Conservation (phyloP, 1,139 yeast genomes). For the Candida tunisiensis region DNA sequence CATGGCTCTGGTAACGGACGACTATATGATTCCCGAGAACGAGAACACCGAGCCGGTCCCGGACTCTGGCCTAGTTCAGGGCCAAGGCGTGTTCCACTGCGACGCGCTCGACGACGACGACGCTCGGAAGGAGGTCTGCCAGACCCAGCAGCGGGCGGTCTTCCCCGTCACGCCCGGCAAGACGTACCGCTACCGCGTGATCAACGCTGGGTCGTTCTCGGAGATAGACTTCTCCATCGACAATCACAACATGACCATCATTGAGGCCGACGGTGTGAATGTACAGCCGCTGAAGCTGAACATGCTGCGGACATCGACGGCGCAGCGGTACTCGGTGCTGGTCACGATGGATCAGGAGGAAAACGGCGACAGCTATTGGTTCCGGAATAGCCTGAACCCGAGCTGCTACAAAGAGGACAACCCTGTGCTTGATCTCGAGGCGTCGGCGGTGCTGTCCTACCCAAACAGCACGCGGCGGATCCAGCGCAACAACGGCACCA, state of each 20-base stretch:
- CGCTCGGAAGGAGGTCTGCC: conserved; percentile 5
- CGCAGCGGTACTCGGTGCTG: conserved; percentile 54
- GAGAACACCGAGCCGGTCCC: conserved; percentile 90
- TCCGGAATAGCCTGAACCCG: conserved; percentile 22
- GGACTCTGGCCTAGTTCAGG: conserved; percentile 22
- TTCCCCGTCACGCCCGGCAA: conserved; percentile 6
- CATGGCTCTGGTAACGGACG: too few species aligned
- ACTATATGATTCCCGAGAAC: conserved; percentile 51
- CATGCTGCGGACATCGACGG: conserved; percentile 46
- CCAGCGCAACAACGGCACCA: conserved; percentile 4
- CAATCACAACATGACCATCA: conserved; percentile 35
- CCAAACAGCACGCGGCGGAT: conserved; percentile 7
- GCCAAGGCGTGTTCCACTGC: conserved; percentile 10
- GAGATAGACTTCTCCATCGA: conserved; percentile 15
- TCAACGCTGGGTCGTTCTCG: conserved; percentile 16
- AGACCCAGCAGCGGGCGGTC: conserved; percentile 5
- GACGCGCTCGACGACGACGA: conserved; percentile 4
- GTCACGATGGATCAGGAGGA: conserved; percentile 8
- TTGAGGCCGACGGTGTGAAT: conserved; percentile 59
- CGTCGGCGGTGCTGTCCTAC: conserved; percentile 20
- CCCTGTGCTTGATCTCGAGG: conserved; percentile 20
- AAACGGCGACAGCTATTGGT: conserved; percentile 12
- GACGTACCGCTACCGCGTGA: conserved; percentile 12
- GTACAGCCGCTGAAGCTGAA: conserved; percentile 41
- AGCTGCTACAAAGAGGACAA: conserved; percentile 22